phyloP scores from a whole-genome alignment of 1,284 basidiomycete genomes.

The Austroboletus novae-zelandiae region DNA sequence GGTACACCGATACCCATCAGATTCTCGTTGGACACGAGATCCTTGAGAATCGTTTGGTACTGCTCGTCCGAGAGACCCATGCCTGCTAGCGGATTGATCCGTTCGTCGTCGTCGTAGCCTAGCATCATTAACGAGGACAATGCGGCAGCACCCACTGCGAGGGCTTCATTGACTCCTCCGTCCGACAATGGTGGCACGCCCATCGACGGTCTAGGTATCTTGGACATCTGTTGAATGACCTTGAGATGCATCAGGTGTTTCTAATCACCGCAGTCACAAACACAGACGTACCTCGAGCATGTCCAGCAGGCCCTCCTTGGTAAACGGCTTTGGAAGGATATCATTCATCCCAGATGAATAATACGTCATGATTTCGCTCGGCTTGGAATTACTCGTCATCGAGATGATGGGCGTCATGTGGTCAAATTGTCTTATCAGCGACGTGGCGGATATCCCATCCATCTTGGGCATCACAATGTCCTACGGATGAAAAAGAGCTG shows the following conservation, averaged over 20 bases:
- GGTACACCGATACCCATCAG: slow-evolving; percentile 41
- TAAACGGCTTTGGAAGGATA: slow-evolving; percentile 96
- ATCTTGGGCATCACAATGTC: slow-evolving; percentile 95
- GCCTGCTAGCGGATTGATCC: slow-evolving; percentile 69
- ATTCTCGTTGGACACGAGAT: slow-evolving; percentile 58
- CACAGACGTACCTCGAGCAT: slow-evolving; percentile 77
- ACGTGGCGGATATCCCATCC: slow-evolving; percentile 88
- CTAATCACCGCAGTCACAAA: slow-evolving; percentile 33
- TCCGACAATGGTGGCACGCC: slow-evolving; percentile 73
- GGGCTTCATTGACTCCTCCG: slow-evolving; percentile 54
- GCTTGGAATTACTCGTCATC: slow-evolving; percentile 94
- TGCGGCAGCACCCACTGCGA: slow-evolving; percentile 33
- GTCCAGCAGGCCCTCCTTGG: slow-evolving; percentile 83
- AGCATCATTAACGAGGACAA: slow-evolving; percentile 17
- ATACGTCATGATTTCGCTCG: slow-evolving; percentile 90
- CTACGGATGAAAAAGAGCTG: slow-evolving; percentile 38
- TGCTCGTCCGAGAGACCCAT: slow-evolving; percentile 78
- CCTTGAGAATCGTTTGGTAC: slow-evolving; percentile 66
- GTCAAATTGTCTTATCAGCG: slow-evolving; percentile 92
- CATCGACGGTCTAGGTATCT: slow-evolving; percentile 61
- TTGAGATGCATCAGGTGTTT: slow-evolving; percentile 95
- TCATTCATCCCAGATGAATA: slow-evolving; percentile 93
- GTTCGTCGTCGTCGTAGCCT: slow-evolving; percentile 44
- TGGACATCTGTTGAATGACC: slow-evolving; percentile 80
- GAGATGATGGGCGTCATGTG: slow-evolving; percentile 94